A percentile compares a stretch with the other conserved stretches of the same genome.
phyloP scores from a whole-genome alignment of 2,329 filamentous ascomycete genomes.

The Ophiocordyceps australis region DNA sequence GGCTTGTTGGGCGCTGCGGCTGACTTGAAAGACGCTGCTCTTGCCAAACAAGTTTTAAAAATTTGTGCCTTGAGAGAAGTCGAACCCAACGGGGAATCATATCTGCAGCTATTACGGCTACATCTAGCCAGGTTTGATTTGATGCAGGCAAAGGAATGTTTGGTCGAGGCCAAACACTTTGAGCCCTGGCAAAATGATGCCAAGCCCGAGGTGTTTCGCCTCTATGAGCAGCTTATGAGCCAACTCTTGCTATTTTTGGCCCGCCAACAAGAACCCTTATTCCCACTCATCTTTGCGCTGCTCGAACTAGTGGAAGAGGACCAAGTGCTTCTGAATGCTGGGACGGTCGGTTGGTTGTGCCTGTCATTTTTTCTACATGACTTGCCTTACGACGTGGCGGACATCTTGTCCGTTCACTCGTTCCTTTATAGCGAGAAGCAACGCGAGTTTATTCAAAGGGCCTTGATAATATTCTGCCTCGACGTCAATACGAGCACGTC shows the following conservation, averaged over 20 bases:
- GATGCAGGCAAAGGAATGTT: constrained; percentile 48
- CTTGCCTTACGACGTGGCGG: constrained; percentile 62
- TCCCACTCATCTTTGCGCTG: constrained; percentile 55
- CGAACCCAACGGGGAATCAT: constrained; percentile 48
- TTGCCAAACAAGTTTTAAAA: constrained; percentile 55
- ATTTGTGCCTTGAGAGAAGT: constrained; percentile 50
- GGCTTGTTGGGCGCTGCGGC: constrained; percentile 55
- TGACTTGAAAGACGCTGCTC: constrained; percentile 47
- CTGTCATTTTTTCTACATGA: constrained; percentile 56
- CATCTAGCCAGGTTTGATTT: constrained; percentile 57
- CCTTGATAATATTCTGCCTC: constrained; percentile 50
- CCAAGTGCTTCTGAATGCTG: constrained; percentile 49
- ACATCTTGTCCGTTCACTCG: constrained; percentile 61
- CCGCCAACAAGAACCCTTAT: constrained; percentile 37
- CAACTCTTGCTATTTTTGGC: constrained; percentile 54
- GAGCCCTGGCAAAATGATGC: constrained; percentile 19
- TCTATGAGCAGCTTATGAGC: constrained; percentile 49
- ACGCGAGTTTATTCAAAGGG: constrained; percentile 44
- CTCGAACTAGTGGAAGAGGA: constrained; percentile 56
- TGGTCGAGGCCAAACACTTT: constrained; percentile 22
- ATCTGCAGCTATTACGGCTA: constrained; percentile 58
- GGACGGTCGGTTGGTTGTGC: constrained; percentile 58
- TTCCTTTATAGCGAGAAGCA: constrained; percentile 53
- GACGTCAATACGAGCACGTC: constrained; percentile 43
- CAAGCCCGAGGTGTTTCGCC: constrained; percentile 22